Base-by-base conservation (phyloP, 768 basidiomycete species). In the Porphyrellus cyaneotinctus region DNA sequence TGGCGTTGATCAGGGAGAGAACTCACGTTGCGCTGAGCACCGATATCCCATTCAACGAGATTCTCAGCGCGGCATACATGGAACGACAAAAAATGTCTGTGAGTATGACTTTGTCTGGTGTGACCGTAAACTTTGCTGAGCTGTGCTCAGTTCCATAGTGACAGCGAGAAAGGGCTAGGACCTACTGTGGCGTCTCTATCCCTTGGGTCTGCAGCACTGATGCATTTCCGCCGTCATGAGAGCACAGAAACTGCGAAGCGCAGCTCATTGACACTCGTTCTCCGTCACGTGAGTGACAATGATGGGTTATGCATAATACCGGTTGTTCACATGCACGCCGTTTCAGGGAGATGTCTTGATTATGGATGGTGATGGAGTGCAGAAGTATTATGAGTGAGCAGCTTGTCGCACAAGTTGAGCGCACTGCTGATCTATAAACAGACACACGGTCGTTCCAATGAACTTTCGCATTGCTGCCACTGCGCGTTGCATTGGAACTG, bases 41-140 rank as follows among this genome's bases (percentile, higher is more conserved):
- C 15, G 48, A 66, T 12, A 59, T 70, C 23, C 59, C 68, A 0
- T 91, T 91, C 72, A 92, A 92, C 58, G 89, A 92, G 67, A 76
- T 92, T 32, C 75, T 92, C 28, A 85, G 83, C 53, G 87, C 85
- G 42, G 89, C 87, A 1, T 92, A 92, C 60, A 90, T 91, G 87
- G 86, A 88, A 61, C 76, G 80, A 52, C 90, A 91, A 66, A 87
- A 78, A 64, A 92, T 92, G 89, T 79, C 87, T 44, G 89, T 89
- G 64, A 61, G 79, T 68, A 15, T 14, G 31, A 28, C 30, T 20
- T 54, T 32, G 17, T 49, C n/a, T 17, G 2, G 23, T 28, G 8
- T 31, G 31, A 43, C 28, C n/a, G 22, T 6, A 48, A 36, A 26
- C 24, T 14, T 23, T 47, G 48, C 32, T 61, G 37, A 64, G 23